These are phyloP conservation scores for Termitomyces sp. DNA, from an alignment of 768 basidiomycete species.

Conservation along the genomic window DNA sequence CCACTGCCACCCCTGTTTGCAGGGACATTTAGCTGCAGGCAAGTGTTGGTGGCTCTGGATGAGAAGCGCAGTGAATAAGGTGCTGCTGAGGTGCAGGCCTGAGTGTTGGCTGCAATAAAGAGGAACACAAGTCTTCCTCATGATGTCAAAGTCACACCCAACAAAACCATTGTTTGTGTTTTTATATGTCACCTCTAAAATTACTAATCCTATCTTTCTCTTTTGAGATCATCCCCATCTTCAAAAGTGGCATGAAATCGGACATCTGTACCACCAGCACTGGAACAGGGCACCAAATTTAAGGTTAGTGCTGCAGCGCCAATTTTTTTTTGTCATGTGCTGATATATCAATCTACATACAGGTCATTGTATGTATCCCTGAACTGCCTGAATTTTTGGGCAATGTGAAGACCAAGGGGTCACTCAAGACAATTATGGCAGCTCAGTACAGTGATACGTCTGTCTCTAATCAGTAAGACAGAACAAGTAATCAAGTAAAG, in stretches of 20 bases:
- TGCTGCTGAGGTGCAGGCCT: too few relatives aligned
- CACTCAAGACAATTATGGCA: conserved; percentile 80
- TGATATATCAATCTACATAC: neutral
- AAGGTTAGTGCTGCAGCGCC: conserved; percentile 37
- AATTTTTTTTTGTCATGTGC: neutral
- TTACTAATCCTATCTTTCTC: neutral
- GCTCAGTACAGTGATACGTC: conserved; percentile 85
- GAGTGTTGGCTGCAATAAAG: too few relatives aligned
- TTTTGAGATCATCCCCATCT: conserved; percentile 61
- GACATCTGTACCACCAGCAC: conserved; percentile 54
- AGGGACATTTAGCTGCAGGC: too few relatives aligned
- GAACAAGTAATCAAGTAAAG: too few relatives aligned
- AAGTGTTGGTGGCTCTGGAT: too few relatives aligned
- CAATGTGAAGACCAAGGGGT: conserved; percentile 59
- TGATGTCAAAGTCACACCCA: conserved; percentile 50
- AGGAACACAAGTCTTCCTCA: conserved; percentile 86
- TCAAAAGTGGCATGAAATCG: conserved; percentile 51
- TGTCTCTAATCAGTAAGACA: too few relatives aligned
- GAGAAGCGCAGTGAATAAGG: too few relatives aligned
- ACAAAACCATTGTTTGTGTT: conserved; percentile 51
- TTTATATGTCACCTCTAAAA: too few relatives aligned
- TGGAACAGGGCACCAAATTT: conserved; percentile 75
- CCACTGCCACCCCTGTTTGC: too few relatives aligned
- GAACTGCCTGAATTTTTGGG: conserved; percentile 90
- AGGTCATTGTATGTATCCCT: conserved; percentile 86